Base-by-base conservation (phyloP, 192 early-diverging fungal genomes). In the Coemansia sp. region DNA sequence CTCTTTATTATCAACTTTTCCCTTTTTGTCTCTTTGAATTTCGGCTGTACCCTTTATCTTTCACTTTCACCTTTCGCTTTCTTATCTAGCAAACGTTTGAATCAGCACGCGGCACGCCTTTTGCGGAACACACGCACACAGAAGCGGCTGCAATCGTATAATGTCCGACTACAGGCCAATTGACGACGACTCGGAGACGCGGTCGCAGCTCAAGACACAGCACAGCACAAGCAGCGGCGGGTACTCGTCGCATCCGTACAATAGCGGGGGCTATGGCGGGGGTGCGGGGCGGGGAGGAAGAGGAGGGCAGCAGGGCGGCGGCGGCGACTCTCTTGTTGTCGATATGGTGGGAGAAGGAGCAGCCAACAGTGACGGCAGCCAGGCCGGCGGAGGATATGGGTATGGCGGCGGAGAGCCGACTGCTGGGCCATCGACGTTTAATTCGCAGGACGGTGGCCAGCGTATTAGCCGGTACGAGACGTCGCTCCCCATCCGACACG, bases 401-500 rank as follows among this genome's bases (percentile, higher is more conserved):
- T 79, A 79, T 51, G 66, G 69, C 32, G 66, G 69, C 32, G 63
- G 64, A 45, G 71, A 69, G 37, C 73, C 78, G 1, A 72, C 78
- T 6, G 78, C 78, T 6, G 78, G 78, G 46, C 78, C 78, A 17
- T 81, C 78, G 60, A 81, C 78, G 32, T 81, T 81, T 20, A 72
- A 68, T 57, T 81, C 78, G 13, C 78, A 81, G 61, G 75, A 82
- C 46, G 79, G 75, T 32, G 79, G 79, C 45, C 79, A 82, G 75
- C 83, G 90, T 32, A 87, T 94, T n/a, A 94, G 91, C 72, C 90
- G 91, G 67, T 94, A 92, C 69, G 90, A 94, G 61, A 94, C 92
- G 19, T 81, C 72, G 43, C 72, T 91, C 46, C 76, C 86, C 19
- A 76, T 90, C 46, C 85, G 91, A 13, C 85, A 90, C 44, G 91